Evolutionary conservation across 2,329 filamentous ascomycete genomes (phyloP).

Genomic region (Magnaporthiopsis incrustans): DNA sequence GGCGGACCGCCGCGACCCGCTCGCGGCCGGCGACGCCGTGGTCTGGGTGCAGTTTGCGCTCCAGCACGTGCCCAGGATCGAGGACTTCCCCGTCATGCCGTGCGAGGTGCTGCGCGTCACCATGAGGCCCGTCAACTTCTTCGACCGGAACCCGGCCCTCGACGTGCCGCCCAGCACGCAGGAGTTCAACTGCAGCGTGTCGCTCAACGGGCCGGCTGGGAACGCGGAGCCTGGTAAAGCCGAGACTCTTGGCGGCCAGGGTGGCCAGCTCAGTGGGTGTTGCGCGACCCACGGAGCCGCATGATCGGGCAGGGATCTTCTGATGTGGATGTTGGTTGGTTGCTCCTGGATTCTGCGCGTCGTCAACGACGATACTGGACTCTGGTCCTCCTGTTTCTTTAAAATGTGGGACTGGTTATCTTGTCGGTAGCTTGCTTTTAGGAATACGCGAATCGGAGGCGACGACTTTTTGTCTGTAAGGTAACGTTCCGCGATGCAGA

Average conservation of each 20-base stretch:
- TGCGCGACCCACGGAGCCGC: conserved; percentile 9
- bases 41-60: conserved; percentile 47
- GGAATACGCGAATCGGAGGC: too few relatives aligned
- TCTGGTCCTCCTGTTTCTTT: not conserved
- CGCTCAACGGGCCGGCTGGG: conserved; percentile 14
- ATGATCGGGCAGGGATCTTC: not conserved
- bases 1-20: conserved; percentile 31
- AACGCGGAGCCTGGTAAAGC: not conserved
- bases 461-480: too few relatives aligned
- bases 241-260: conserved; percentile 11
- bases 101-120: conserved; percentile 44
- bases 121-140: conserved; percentile 44
- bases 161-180: conserved; percentile 40
- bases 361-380: too few relatives aligned
- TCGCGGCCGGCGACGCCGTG: conserved; percentile 38
- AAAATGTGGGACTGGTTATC: not conserved
- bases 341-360: too few relatives aligned
- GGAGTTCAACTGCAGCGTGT: conserved; percentile 30
- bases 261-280: conserved; percentile 6
- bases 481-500: too few relatives aligned
- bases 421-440: not conserved
- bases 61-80: conserved; percentile 53
- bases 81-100: conserved; percentile 64
- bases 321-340: too few relatives aligned
- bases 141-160: conserved; percentile 40